Base-by-base conservation (phyloP, 352 stramenopile species). In the Stramenopiles sp. region DNA sequence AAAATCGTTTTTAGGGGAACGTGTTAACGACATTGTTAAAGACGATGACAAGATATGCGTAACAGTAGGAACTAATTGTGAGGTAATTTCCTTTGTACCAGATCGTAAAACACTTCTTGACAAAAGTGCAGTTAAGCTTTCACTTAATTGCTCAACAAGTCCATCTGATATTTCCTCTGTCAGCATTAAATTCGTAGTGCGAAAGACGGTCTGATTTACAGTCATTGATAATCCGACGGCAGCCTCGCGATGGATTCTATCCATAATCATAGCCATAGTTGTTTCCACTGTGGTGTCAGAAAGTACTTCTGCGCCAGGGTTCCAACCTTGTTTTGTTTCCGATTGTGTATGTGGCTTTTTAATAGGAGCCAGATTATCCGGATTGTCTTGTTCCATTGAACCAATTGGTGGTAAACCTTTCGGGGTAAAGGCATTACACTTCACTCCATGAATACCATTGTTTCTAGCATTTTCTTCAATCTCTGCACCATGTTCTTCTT, bases 81-180 rank as follows among this genome's bases (percentile, higher is more conserved):
- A 4, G 7, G 65, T 76, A 76, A 76, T 76, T 76, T 76, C 65
- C 31, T 33, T 31, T 33, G 65, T 76, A 76, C 31, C 31, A 33
- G 7, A 4, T 4, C 65, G 65, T 20, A 76, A 33, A 7, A 76
- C 30, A 31, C 30, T 33, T 76, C 65, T 31, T 31, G 65, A 76
- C 13, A 76, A 7, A 33, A 33, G 30, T 7, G 65, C 4, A 13
- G 65, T 33, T 13, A 76, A 76, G 4, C 4, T 33, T 7, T 31
- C 30, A 13, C 30, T 33, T 20, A 76, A 76, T 13, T 13, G 4
- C 13, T 76, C 65, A 31, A 33, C 31, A 13, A 76, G 65, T 4
- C 65, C 65, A 33, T 76, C 13, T 33, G 65, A 33, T 4, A 76
- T 33, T 13, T 4, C 65, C 13, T 76, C 65, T 4, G 65, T 76